Percentiles rank a stretch among this genome's conserved stretches.
Conservation (phyloP, 139 green algal species). For the Micromonas pusilla region DNA sequence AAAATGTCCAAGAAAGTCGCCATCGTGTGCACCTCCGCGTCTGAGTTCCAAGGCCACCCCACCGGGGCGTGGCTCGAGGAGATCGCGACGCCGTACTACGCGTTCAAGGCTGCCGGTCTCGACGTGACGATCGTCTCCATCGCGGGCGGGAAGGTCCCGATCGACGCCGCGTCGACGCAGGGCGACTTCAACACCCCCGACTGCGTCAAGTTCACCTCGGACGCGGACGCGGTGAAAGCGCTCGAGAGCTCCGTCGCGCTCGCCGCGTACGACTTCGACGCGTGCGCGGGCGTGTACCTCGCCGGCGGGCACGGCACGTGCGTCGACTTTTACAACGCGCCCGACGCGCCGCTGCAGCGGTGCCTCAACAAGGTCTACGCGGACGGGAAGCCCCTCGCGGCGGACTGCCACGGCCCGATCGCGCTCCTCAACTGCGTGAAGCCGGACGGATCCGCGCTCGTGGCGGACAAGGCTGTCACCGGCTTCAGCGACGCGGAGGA, state of each 20-base stretch:
- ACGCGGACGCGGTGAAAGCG: background rate
- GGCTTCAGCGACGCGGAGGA: conserved; percentile 33
- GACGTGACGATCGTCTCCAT: conserved; percentile 6
- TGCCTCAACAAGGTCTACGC: conserved; percentile 12
- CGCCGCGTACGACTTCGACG: background rate
- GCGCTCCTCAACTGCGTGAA: conserved; percentile 26
- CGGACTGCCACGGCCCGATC: conserved; percentile 30
- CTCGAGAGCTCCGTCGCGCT: conserved; percentile 8
- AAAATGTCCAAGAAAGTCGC: background rate
- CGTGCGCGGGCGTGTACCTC: conserved; percentile 28
- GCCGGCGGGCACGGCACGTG: conserved; percentile 27
- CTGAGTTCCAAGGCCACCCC: background rate
- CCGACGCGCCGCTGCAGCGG: conserved; percentile 3
- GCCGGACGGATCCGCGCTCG: conserved; percentile 22
- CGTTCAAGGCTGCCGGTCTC: conserved; percentile 21
- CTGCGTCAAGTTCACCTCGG: conserved; percentile 23
- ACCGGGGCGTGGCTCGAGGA: conserved; percentile 35
- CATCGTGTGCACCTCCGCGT: conserved; percentile 20
- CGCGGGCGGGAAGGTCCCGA: conserved; percentile 20
- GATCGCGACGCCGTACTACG: conserved; percentile 30
- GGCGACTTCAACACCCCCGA: conserved; percentile 28
- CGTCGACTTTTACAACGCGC: conserved; percentile 24
- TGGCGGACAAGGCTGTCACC: conserved; percentile 24
- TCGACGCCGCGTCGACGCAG: conserved; percentile 7
- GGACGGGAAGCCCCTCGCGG: conserved; percentile 15